These are phyloP conservation scores for Prillingera fragicola DNA, from an alignment of 1,284 basidiomycete genomes.

Conservation along the genomic window DNA sequence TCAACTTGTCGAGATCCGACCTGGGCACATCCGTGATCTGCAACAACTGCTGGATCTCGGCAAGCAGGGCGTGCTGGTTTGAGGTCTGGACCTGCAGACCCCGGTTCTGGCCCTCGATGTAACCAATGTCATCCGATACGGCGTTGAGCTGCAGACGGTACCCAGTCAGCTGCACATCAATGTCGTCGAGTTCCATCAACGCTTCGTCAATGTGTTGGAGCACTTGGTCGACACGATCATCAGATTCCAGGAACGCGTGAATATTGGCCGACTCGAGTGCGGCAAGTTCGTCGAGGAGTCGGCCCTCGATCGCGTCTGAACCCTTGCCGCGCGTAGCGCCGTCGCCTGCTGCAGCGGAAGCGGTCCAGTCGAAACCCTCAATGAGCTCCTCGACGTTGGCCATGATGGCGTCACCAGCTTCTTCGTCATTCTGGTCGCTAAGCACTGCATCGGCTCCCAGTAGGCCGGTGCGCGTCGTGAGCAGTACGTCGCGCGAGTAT, in stretches of 20 bases:
- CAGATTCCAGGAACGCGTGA: slow-evolving; percentile 91
- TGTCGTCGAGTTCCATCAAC: slow-evolving; percentile 73
- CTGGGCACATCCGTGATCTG: slow-evolving; percentile 88
- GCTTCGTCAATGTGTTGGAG: slow-evolving; percentile 84
- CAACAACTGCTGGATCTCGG: slow-evolving; percentile 76
- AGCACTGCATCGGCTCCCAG: slow-evolving; percentile 36
- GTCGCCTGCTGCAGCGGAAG: slow-evolving; percentile 26
- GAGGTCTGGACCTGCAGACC: slow-evolving; percentile 96
- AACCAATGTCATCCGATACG: slow-evolving; percentile 88
- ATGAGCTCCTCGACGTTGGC: slow-evolving; percentile 96
- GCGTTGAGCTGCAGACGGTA: slow-evolving; percentile 93
- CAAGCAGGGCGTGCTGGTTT: slow-evolving; percentile 79
- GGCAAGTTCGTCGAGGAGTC: slow-evolving; percentile 76
- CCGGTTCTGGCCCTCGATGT: slow-evolving; percentile 93
- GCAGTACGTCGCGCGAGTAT: slow-evolving; percentile 59
- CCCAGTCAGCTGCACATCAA: slow-evolving; percentile 76
- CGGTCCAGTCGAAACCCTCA: slow-evolving; percentile 94
- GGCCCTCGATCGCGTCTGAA: slow-evolving; percentile 80
- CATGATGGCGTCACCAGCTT: slow-evolving; percentile 71
- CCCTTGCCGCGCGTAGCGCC: slow-evolving; percentile 49
- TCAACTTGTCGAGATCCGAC: slow-evolving; percentile 67
- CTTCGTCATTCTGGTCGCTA: slow-evolving; percentile 56
- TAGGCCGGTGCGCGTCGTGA: slow-evolving; percentile 50
- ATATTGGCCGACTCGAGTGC: slow-evolving; percentile 93
- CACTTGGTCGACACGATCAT: slow-evolving; percentile 74